These are phyloP conservation scores for Hyaloperonospora arabidopsidis DNA, from an alignment of 352 stramenopile genomes.

Conservation along the genomic window DNA sequence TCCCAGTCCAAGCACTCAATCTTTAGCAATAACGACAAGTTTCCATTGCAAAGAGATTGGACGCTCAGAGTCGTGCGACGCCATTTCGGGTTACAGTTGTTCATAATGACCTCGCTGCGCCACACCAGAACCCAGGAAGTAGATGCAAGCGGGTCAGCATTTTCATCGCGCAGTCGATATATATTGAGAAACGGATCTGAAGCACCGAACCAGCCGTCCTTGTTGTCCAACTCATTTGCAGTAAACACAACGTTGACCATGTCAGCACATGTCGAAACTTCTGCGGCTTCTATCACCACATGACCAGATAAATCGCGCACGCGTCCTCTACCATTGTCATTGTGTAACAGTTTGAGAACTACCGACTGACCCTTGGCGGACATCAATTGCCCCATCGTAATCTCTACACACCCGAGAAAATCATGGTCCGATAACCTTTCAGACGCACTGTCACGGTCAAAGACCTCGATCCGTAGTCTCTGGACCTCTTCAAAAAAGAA, in stretches of 20 bases:
- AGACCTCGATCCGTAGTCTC: slow-evolving; percentile 67
- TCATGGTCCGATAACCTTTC: slow-evolving; percentile 54
- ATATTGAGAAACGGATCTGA: slow-evolving; percentile 75
- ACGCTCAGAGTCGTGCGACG: slow-evolving; percentile 46
- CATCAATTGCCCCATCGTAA: slow-evolving; percentile 76
- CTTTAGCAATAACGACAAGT: slow-evolving; percentile 47
- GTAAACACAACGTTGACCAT: slow-evolving; percentile 55
- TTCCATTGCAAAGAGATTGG: slow-evolving; percentile 61
- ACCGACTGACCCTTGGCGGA: slow-evolving; percentile 49
- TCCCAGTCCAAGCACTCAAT: slow-evolving; percentile 79
- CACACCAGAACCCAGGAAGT: slow-evolving; percentile 61
- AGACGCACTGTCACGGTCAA: slow-evolving; percentile 64
- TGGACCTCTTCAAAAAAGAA: slow-evolving; percentile 83
- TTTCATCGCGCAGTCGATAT: slow-evolving; percentile 47
- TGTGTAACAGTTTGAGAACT: slow-evolving; percentile 48
- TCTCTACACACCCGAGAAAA: slow-evolving; percentile 67
- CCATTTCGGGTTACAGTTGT: slow-evolving; percentile 67
- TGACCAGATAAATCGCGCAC: slow-evolving; percentile 48
- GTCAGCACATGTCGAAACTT: slow-evolving; percentile 58
- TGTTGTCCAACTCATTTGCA: slow-evolving; percentile 65
- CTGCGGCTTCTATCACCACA: slow-evolving; percentile 60
- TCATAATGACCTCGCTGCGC: slow-evolving; percentile 54
- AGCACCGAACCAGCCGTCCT: slow-evolving; percentile 69
- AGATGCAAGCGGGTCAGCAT: slow-evolving; percentile 26
- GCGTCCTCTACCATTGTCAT: slow-evolving; percentile 24